phyloP scores from a whole-genome alignment of 2,329 filamentous ascomycete species.

The Ceratocystis diversiconidia region DNA sequence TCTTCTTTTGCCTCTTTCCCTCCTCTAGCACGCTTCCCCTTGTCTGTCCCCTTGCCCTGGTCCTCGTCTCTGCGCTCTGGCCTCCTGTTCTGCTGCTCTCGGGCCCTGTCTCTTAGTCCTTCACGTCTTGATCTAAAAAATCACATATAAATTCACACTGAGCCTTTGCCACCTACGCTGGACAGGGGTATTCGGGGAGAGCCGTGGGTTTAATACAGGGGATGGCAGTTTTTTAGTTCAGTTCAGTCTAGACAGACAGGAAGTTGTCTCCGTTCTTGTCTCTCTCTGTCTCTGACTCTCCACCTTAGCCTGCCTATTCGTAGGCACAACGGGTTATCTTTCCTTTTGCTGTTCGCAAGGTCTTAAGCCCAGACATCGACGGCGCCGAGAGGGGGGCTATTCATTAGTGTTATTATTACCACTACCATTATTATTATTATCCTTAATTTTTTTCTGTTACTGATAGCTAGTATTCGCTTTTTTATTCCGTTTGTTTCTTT shows the following conservation, averaged over 20 bases:
- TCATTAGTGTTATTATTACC: too few species aligned
- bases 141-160: neutral
- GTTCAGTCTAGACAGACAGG: neutral
- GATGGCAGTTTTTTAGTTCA: neutral
- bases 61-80: neutral
- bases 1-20: neutral
- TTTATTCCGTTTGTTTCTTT: neutral
- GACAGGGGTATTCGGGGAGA: neutral
- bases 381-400: too few species aligned
- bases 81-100: slow-evolving; percentile 2
- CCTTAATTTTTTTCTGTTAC: neutral
- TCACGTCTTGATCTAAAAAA: neutral
- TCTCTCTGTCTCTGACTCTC: neutral
- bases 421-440: too few species aligned
- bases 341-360: too few species aligned
- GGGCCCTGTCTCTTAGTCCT: neutral
- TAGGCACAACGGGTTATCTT: too few species aligned
- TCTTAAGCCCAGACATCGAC: too few species aligned
- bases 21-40: neutral
- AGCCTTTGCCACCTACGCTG: neutral
- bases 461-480: too few species aligned
- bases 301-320: too few species aligned
- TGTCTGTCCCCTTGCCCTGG: neutral
- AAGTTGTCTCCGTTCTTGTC: neutral
- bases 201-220: neutral